Conservation (phyloP, 176 grass and related monocot species). For the Carex myosuroides region DNA sequence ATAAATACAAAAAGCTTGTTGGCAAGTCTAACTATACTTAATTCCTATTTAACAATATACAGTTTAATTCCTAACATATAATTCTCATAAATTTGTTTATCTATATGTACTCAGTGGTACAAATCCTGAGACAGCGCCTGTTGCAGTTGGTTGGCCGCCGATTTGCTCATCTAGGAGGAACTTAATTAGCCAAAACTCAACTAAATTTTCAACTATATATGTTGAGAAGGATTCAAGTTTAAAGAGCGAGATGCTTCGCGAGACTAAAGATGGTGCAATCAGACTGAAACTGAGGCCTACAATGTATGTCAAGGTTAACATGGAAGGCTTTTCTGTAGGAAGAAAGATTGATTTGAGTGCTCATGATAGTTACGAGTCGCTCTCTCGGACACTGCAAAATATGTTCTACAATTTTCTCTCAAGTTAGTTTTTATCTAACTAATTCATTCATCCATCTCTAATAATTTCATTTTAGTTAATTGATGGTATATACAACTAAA, state of each 20-base stretch:
- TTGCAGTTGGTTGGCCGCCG: conserved; percentile 60
- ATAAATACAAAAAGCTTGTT: background rate
- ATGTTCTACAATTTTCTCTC: conserved; percentile 67
- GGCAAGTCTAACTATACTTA: background rate
- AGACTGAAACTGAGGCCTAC: background rate
- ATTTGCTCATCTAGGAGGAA: conserved; percentile 46
- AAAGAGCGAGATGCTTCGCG: background rate
- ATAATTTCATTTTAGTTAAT: background rate
- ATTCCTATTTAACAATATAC: background rate
- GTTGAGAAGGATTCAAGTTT: background rate
- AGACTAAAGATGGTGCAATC: background rate
- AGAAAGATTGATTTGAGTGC: conserved; percentile 80
- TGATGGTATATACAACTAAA: background rate
- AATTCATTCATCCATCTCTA: background rate
- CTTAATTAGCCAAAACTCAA: conserved; percentile 18
- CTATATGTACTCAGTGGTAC: conserved; percentile 3
- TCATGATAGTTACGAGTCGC: conserved; percentile 45
- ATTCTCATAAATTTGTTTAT: background rate
- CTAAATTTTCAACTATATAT: background rate
- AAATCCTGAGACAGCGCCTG: background rate
- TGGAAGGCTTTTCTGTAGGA: conserved; percentile 51
- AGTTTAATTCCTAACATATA: background rate
- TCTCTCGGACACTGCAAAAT: conserved; percentile 42
- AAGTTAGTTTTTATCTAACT: conserved; percentile 33
- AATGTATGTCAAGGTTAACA: conserved; percentile 86